Evolutionary conservation across 176 grass and related monocot species (phyloP), one percentile per base, ranked within the genome.

Genomic region (Urochloa ruziziensis): DNA sequence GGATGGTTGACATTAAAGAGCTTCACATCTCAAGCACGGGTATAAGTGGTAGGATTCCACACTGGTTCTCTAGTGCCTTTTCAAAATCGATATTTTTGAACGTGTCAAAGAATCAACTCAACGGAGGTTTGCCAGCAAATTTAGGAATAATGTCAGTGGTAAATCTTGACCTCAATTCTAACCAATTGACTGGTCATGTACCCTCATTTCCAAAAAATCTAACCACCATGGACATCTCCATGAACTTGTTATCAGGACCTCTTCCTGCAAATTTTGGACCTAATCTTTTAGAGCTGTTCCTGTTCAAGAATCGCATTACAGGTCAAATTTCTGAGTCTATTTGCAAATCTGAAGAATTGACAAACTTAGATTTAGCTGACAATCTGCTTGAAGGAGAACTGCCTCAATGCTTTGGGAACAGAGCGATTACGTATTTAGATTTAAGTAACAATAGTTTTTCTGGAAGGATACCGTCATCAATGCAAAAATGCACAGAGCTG

Each of bases 391-490:
- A 23, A 6, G 80, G 74, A 51, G 67, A 79, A 56, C 47, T 90
- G 15, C 62, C 78, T 0, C 3, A 0, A 23, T 78, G 76, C 39
- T n/a, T 35, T 62, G 25, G 24, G 4, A 48, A 73, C 16, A 5
- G 12, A 78, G 8, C 4, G 17, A 34, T 79, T 21, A 1, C 0
- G 2, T 29, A 30, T 33, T 0, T 85, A 3, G 0, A 25, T 19
- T 77, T 86, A 10, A 70, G 61, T n/a, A 88, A 90, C 8, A 94
- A 94, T 0, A 83, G 9, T 19, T 53, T 94, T 0, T 85, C 27
- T 25, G 78, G 91, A 1, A 35, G 18, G 30, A 19, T 65, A 16
- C 62, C 62, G 2, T 65, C 32, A 19, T 65, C 15, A 35, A 3
- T 65, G 62, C 62, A 35, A 21, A 35, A 65, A 7, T 65, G 15